Evolutionary conservation across 257 asterid genomes (phyloP), one percentile per base, ranked within the genome.

Genomic region (Rauvolfia tetraphylla): DNA sequence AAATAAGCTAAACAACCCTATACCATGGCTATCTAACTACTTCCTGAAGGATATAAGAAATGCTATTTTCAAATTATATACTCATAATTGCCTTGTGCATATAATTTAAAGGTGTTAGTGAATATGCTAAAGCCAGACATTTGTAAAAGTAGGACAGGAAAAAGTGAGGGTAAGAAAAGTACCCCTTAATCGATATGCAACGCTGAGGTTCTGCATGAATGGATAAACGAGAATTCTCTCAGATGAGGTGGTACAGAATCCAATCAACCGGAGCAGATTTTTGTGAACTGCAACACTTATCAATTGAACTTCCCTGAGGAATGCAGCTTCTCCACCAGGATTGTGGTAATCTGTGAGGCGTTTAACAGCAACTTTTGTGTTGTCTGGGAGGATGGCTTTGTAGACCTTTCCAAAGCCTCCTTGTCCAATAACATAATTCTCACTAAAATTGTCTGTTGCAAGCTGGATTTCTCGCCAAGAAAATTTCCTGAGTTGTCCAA

Each of bases 381-480:
- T 86, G 74, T 90, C 97, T 51, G 65, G 51, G 59, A 92, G 89
- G 31, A 88, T 48, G 33, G 97, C 98, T 81, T 81, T 86, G 86
- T 89, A 93, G 3, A 93, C 98, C 80, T 88, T 93, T 5, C 97
- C 97, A 51, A 88, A 93, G 0, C 98, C 97, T n/a, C 98, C 97
- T 78, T 93, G 96, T 72, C 98, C 98, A 38, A 93, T 88, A 46
- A 93, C 68, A 80, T 89, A 89, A 75, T 82, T 67, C 80, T 92
- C 93, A 36, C 82, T 80, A 76, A 93, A 93, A 71, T 85, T 89
- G 39, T 87, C 97, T 0, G 97, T 93, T 49, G 97, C 96, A 27
- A 87, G 86, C 88, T 89, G 96, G 75, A 93, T 85, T 83, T 93
- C 97, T 0, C 98, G 90, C 80, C 88, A 79, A 10, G 97, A 90